Percentiles rank a stretch among this genome's conserved stretches.
These are phyloP conservation scores for Pichia sp. DNA, from an alignment of 1,139 yeast species.

Conservation along the genomic window DNA sequence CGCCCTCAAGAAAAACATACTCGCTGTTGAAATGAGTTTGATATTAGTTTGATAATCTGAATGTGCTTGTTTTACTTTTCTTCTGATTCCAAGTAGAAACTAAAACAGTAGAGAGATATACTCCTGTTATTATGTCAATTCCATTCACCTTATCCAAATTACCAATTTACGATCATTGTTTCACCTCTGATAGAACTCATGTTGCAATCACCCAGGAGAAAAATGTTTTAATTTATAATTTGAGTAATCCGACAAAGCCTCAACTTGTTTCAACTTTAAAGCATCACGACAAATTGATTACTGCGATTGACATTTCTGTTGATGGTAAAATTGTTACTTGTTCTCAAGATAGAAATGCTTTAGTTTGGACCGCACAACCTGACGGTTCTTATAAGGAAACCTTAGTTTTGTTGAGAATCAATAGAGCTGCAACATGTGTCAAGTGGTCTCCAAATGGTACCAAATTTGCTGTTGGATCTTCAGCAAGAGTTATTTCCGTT, in stretches of 20 bases:
- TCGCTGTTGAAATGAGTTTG: neutral
- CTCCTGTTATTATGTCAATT: slow-evolving; percentile 28
- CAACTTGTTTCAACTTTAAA: slow-evolving; percentile 54
- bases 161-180: slow-evolving; percentile 89
- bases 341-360: slow-evolving; percentile 95
- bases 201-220: slow-evolving; percentile 81
- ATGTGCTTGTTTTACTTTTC: neutral
- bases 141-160: slow-evolving; percentile 66
- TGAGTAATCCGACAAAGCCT: slow-evolving; percentile 37
- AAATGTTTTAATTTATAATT: slow-evolving; percentile 66
- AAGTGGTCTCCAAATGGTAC: slow-evolving; percentile 90
- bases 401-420: slow-evolving; percentile 83
- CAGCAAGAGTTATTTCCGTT: slow-evolving; percentile 89
- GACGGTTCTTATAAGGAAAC: slow-evolving; percentile 71
- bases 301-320: slow-evolving; percentile 86
- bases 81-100: neutral
- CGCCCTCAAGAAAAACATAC: neutral
- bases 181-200: slow-evolving; percentile 57
- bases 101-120: slow-evolving; percentile 27
- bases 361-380: slow-evolving; percentile 81
- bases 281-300: slow-evolving; percentile 92
- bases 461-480: slow-evolving; percentile 96
- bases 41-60: neutral
- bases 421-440: slow-evolving; percentile 89
- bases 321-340: slow-evolving; percentile 93